These are phyloP conservation scores for Fusarium longipes DNA, from an alignment of 2,329 filamentous ascomycete genomes.

Conservation along the genomic window DNA sequence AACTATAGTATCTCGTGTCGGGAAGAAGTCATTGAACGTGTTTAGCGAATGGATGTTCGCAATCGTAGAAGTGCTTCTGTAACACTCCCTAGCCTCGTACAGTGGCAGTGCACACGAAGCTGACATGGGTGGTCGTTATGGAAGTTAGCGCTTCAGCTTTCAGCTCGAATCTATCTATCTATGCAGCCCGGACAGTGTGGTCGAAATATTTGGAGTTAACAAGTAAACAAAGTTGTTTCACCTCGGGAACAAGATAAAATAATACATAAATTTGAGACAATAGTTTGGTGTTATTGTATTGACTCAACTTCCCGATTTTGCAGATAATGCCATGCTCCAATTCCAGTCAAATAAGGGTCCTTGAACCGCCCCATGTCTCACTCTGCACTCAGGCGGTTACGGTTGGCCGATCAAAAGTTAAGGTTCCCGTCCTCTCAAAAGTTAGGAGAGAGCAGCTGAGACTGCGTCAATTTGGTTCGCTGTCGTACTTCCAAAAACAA, in stretches of 20 bases:
- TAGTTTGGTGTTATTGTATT: background rate
- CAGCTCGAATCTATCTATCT: background rate
- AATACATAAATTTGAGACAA: background rate
- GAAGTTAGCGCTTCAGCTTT: background rate
- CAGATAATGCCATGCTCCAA: background rate
- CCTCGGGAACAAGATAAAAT: background rate
- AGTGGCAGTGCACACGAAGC: conserved; percentile 13
- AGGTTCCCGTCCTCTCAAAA: background rate
- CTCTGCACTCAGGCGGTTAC: conserved; percentile 12
- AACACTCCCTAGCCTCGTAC: background rate
- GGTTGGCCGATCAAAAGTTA: background rate
- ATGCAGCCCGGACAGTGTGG: background rate
- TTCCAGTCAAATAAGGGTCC: conserved; percentile 15
- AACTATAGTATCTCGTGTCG: background rate
- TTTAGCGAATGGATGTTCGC: background rate
- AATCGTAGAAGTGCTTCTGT: background rate
- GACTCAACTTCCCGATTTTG: background rate
- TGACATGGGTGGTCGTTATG: conserved; percentile 2
- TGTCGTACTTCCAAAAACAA: background rate
- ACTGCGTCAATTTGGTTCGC: background rate
- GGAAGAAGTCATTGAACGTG: background rate
- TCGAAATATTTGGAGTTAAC: background rate
- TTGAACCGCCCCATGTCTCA: conserved; percentile 27
- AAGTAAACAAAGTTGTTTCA: background rate
- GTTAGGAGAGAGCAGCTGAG: conserved; percentile 13